A percentile compares a stretch with the other conserved stretches of the same genome.
These are phyloP conservation scores for Trichophyton benhamiae DNA, from an alignment of 2,329 filamentous ascomycete species.

Conservation along the genomic window DNA sequence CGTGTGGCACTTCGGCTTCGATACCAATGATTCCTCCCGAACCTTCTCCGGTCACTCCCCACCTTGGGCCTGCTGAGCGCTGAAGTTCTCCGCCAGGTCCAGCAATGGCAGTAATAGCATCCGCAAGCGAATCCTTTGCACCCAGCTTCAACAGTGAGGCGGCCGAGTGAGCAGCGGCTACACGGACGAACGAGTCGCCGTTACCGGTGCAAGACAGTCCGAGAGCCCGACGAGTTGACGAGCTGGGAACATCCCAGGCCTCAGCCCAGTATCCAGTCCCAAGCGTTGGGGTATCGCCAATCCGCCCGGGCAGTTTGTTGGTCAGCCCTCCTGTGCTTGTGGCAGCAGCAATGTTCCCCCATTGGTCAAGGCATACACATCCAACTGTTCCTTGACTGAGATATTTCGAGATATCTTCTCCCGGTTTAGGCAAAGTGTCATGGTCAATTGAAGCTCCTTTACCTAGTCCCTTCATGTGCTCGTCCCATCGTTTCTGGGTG, in stretches of 20 bases:
- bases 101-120: constrained; percentile 52
- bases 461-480: constrained; percentile 51
- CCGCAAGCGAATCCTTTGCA: constrained; percentile 33
- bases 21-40: constrained; percentile 75
- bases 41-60: constrained; percentile 63
- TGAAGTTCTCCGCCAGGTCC: constrained; percentile 63
- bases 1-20: constrained; percentile 21
- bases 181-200: constrained; percentile 72
- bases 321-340: constrained; percentile 66
- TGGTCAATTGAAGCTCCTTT: constrained; percentile 18
- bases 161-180: constrained; percentile 57
- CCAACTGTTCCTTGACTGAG: constrained; percentile 75
- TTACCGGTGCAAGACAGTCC: constrained; percentile 73
- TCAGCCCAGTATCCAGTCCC: constrained; percentile 88
- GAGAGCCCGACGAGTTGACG: constrained; percentile 27
- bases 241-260: constrained; percentile 51
- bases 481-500: constrained; percentile 65
- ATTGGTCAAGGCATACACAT: constrained; percentile 65
- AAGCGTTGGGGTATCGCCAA: constrained; percentile 74
- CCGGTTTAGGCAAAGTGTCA: constrained; percentile 14
- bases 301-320: constrained; percentile 73
- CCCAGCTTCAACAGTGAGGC: constrained; percentile 59
- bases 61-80: constrained; percentile 59
- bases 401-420: constrained; percentile 43
- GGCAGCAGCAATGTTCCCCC: constrained; percentile 57